Base-by-base conservation (phyloP, 2,329 filamentous ascomycete species). In the Colletotrichum shisoi region DNA sequence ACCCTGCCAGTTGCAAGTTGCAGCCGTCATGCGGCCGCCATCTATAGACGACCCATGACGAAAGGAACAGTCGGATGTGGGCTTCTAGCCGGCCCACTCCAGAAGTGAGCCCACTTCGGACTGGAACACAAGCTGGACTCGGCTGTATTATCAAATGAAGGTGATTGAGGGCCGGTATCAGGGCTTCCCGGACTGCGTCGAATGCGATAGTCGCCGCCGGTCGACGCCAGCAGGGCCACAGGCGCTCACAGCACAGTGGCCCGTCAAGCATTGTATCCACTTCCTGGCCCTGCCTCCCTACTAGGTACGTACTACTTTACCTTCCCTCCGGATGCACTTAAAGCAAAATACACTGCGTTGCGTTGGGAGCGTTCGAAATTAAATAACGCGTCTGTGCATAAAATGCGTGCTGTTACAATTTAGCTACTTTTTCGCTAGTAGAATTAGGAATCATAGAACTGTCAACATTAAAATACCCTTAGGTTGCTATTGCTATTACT, bases 1-100 rank as follows among this genome's bases (percentile, higher is more conserved):
- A 34, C 46, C 63, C 17, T 63, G 63, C 57, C 45, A 34, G 37
- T 37, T 54, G 39, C 24, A 57, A 34, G 37, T 37, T 54, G 39
- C 24, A 57, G 52, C 39, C 40, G 45, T 40, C 46, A 58, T 63
- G 46, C 31, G 53, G 58, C 21, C 37, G 40, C 57, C 21, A 49
- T 40, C 57, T 17, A 49, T 45, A 45, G 44, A 11, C 58, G 39
- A 13, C 12, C 12, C 37, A 57, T 62, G 63, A 45, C 63, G 58
- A 66, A 34, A 31, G 37, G 42, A 58, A 40, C 15, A 24, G 31
- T 21, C 27, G 37, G 37, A 27, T 52, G 53, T 54, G 60, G 53
- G 3, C 31, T 49, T 42, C 34, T 42, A 42, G 24, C 49, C 34
- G 48, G 13, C 63, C 59, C 19, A 52, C 40, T 15, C 59, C 44